These are phyloP conservation scores for Posidonia australis DNA, from an alignment of 106 monocot species.

Conservation along the genomic window DNA sequence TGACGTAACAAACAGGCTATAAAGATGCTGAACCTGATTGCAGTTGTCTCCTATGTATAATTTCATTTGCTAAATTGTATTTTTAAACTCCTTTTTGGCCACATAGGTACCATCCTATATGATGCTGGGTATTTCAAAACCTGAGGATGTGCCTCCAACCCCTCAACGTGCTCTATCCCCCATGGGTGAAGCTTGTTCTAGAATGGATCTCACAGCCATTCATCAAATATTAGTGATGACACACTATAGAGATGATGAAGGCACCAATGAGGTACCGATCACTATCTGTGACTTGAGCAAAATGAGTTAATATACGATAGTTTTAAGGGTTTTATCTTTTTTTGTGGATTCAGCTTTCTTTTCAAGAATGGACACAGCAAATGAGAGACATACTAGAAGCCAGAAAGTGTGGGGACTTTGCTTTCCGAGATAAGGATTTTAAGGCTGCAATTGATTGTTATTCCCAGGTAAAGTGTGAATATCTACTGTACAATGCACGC, in stretches of 20 bases:
- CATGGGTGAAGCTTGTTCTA: constrained; percentile 84
- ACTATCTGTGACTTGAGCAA: constrained; percentile 32
- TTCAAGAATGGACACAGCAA: constrained; percentile 97
- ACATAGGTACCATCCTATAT: constrained; percentile 71
- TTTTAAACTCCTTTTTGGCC: background rate
- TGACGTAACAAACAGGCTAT: too few species aligned
- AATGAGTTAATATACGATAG: constrained; percentile 21
- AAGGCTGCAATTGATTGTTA: constrained; percentile 87
- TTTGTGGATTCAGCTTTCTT: constrained; percentile 48
- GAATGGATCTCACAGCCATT: constrained; percentile 92
- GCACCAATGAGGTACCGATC: constrained; percentile 64
- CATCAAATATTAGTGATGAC: constrained; percentile 69
- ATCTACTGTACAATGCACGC: background rate
- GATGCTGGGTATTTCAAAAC: constrained; percentile 66
- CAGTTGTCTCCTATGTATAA: too few species aligned
- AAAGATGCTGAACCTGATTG: too few species aligned
- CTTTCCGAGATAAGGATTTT: constrained; percentile 86
- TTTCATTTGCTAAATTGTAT: too few species aligned
- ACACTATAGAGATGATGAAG: constrained; percentile 91
- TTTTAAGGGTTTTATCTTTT: background rate
- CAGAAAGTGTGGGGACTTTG: constrained; percentile 75
- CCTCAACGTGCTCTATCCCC: constrained; percentile 48
- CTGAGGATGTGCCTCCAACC: constrained; percentile 41
- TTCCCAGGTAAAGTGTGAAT: constrained; percentile 40
- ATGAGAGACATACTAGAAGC: constrained; percentile 83